Evolutionary conservation across 2,329 filamentous ascomycete species (phyloP), one percentile per base, ranked within the genome.

Genomic region (Neopestalotiopsis clavispora): DNA sequence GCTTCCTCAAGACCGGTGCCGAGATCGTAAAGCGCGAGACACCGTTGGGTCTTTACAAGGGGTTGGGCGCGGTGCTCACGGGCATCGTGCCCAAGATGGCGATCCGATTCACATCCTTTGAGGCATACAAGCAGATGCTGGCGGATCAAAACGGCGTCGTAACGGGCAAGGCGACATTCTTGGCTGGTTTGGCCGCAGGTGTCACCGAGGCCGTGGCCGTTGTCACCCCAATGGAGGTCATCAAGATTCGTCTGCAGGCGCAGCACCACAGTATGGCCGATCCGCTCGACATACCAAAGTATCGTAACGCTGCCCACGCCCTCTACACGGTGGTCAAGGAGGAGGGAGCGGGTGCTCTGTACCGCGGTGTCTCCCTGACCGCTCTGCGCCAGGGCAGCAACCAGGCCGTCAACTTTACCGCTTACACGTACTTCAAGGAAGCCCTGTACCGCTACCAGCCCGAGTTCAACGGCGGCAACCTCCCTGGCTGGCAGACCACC

Each of bases 31-130:
- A 89, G 79, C 91, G 92, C 77, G 96, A 99, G 84, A 98, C 96
- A 14, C 94, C 94, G 1, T 85, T 99, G 45, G 96, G 93, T 72
- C 85, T 99, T 69, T 99, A 99, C 88, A 99, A 99, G 85, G 96
- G 96, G 74, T 89, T 99, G n/a, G 96, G 96, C 71, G 96, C 96
- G 67, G 96, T 99, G 57, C 81, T 98, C 69, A 98, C 95, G 30
- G 96, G 96, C 74, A 99, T 99, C 80, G 90, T 99, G 28, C 96
- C 96, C 67, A 99, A 99, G 84, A 99, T 99, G 96, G 96, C 96
- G 71, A 99, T 98, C 80, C 93, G 96, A 52, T 99, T 99, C 84
- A 97, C 95, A 62, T 97, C 94, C 67, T 99, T 98, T 82, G 96
- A 98, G 82, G 90, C 89, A 79, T 99, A 98, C 84, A 98, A 98